phyloP scores from a whole-genome alignment of 352 stramenopile genomes.

The Pythium oligandrum region DNA sequence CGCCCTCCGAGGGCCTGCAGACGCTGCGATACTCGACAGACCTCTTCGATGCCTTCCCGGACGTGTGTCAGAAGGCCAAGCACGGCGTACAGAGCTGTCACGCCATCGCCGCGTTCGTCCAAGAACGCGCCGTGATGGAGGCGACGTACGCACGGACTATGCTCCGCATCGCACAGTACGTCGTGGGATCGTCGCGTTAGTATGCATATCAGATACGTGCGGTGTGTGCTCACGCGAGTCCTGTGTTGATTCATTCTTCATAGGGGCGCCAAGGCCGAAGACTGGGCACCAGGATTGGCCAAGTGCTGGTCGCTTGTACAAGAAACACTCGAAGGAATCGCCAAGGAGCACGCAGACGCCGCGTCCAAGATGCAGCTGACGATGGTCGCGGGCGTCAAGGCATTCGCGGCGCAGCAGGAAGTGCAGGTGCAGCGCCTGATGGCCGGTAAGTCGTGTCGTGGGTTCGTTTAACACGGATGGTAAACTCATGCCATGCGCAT shows the following conservation, averaged over 20 bases:
- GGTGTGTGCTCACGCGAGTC: too few relatives aligned
- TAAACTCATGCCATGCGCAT: neutral
- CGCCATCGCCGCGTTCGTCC: conserved; percentile 53
- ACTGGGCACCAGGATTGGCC: conserved; percentile 65
- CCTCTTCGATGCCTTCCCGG: conserved; percentile 57
- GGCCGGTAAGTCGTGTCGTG: conserved; percentile 28
- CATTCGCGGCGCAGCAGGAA: conserved; percentile 71
- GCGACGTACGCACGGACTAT: conserved; percentile 55
- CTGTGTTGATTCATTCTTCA: neutral
- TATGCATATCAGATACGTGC: neutral
- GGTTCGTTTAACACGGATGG: neutral
- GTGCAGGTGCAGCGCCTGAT: conserved; percentile 73
- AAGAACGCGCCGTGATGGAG: conserved; percentile 55
- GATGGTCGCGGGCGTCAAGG: conserved; percentile 51
- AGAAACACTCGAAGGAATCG: conserved; percentile 42
- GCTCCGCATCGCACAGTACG: conserved; percentile 56
- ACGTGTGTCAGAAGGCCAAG: conserved; percentile 73
- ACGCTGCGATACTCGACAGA: conserved; percentile 58
- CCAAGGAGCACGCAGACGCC: conserved; percentile 52
- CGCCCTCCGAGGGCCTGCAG: neutral
- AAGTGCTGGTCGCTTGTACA: conserved; percentile 54
- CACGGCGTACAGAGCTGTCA: conserved; percentile 74
- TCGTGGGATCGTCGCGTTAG: neutral
- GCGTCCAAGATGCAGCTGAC: conserved; percentile 53
- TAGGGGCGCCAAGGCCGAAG: conserved; percentile 51